Evolutionary conservation across 2,329 filamentous ascomycete species (phyloP).

Genomic region (Neopestalotiopsis sp.): DNA sequence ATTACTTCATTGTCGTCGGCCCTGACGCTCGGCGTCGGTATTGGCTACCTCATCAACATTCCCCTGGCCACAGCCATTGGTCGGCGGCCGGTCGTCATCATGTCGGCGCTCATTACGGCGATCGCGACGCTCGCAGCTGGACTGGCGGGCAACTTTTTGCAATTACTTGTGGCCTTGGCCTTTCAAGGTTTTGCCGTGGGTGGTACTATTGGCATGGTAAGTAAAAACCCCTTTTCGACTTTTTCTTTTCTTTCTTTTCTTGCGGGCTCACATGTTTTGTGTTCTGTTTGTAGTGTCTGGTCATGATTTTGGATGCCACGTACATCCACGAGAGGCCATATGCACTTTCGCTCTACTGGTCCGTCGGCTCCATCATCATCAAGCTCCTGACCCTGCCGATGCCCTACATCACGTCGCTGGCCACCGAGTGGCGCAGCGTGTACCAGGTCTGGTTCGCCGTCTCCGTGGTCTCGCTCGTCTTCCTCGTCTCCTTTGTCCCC

Average conservation of each 20-base stretch:
- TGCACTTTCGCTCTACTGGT: conserved; percentile 41
- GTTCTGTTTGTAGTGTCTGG: conserved; percentile 32
- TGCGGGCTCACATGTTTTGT: not conserved
- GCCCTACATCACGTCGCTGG: conserved; percentile 33
- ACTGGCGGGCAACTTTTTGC: conserved; percentile 31
- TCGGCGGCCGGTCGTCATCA: conserved; percentile 41
- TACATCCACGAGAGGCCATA: conserved; percentile 44
- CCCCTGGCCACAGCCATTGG: conserved; percentile 41
- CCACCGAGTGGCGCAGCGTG: conserved; percentile 38
- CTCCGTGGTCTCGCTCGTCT: conserved; percentile 30
- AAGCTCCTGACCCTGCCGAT: conserved; percentile 32
- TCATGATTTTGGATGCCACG: conserved; percentile 44
- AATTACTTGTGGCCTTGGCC: conserved; percentile 36
- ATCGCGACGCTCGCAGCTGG: conserved; percentile 35
- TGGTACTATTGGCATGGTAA: conserved; percentile 36
- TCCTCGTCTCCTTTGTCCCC: conserved; percentile 37
- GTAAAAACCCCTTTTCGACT: conserved; percentile 7
- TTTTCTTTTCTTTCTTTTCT: not conserved
- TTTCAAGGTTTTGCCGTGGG: conserved; percentile 40
- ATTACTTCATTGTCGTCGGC: conserved; percentile 36
- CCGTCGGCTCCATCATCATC: conserved; percentile 32
- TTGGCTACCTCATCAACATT: conserved; percentile 39
- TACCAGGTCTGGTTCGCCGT: conserved; percentile 39
- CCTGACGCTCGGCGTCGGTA: conserved; percentile 36
- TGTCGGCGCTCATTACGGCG: conserved; percentile 34